Conservation (phyloP, 139 green algal species). For the Chlamydomonas sp. region DNA sequence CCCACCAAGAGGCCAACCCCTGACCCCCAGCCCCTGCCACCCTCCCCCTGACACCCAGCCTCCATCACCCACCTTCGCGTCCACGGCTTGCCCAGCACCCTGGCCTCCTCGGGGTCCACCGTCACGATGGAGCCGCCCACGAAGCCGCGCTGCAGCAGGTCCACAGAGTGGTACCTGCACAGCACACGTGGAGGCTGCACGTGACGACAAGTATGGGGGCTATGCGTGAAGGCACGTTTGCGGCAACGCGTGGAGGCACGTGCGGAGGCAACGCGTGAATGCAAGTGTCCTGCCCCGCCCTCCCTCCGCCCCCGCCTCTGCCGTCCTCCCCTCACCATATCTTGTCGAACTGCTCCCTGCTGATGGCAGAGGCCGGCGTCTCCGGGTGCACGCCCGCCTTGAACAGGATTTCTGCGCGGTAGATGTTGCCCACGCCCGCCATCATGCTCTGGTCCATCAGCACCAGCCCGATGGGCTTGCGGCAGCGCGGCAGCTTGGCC, state of each 20-base stretch:
- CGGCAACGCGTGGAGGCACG: not conserved
- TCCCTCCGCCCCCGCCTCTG: not conserved
- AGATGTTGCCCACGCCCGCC: constrained; percentile 92
- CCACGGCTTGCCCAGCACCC: constrained; percentile 75
- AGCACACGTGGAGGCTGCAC: not conserved
- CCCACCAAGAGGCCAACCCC: not conserved
- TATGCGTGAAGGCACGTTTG: not conserved
- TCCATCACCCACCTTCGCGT: constrained; percentile 61
- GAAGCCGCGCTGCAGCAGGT: constrained; percentile 82
- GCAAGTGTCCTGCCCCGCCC: not conserved
- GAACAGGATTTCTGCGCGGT: constrained; percentile 85
- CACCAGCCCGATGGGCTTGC: constrained; percentile 80
- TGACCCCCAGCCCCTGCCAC: not conserved
- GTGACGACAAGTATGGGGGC: not conserved
- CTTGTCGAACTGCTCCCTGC: constrained; percentile 63
- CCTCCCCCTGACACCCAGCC: not conserved
- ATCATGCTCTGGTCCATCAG: constrained; percentile 88
- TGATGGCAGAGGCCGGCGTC: constrained; percentile 65
- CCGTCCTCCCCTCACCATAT: constrained; percentile 50
- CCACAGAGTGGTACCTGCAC: constrained; percentile 68
- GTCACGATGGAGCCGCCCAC: constrained; percentile 84
- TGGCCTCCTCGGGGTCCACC: constrained; percentile 84
- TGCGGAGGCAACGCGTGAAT: not conserved
- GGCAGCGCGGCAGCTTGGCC: constrained; percentile 53
- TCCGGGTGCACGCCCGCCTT: constrained; percentile 87